A percentile compares a stretch with the other conserved stretches of the same genome.
Conservation (phyloP, 1,139 yeast genomes). For the Suhomyces anneliseae region DNA sequence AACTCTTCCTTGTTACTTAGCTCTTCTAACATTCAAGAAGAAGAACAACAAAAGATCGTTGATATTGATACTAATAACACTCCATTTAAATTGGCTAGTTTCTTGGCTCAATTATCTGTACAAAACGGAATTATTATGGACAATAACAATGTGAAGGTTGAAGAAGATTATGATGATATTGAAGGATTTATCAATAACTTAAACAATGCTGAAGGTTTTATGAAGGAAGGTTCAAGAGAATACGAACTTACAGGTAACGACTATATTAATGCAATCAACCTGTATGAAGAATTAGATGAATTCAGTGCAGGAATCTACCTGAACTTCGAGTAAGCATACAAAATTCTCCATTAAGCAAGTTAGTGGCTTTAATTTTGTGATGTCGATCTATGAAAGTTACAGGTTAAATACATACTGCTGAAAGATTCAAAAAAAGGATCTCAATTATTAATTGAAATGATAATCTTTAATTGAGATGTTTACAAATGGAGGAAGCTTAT, state of each 20-base stretch:
- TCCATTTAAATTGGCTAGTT: constrained; percentile 62
- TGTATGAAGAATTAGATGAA: constrained; percentile 72
- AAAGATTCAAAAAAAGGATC: no score
- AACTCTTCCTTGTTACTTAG: constrained; percentile 10
- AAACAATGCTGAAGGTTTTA: constrained; percentile 8
- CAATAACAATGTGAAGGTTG: constrained; percentile 35
- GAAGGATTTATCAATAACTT: constrained; percentile 21
- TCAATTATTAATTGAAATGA: no score
- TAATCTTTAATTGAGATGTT: no score
- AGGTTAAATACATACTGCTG: no score
- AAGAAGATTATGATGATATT: constrained; percentile 48
- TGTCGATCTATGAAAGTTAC: no score
- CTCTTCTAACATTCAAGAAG: constrained; percentile 10
- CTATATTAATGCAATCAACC: constrained; percentile 48
- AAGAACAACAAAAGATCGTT: constrained; percentile 15
- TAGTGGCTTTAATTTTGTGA: no score
- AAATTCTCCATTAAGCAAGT: no score
- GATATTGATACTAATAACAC: constrained; percentile 22
- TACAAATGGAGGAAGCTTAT: no score
- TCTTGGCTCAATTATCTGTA: constrained; percentile 65
- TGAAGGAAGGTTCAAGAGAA: constrained; percentile 4
- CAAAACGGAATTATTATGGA: constrained; percentile 61
- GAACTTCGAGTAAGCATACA: constrained; percentile 54
- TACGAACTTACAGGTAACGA: constrained; percentile 35
- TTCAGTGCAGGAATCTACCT: constrained; percentile 90